Conservation (phyloP, 2,329 filamentous ascomycete species). For the Aspergillus floridensis region DNA sequence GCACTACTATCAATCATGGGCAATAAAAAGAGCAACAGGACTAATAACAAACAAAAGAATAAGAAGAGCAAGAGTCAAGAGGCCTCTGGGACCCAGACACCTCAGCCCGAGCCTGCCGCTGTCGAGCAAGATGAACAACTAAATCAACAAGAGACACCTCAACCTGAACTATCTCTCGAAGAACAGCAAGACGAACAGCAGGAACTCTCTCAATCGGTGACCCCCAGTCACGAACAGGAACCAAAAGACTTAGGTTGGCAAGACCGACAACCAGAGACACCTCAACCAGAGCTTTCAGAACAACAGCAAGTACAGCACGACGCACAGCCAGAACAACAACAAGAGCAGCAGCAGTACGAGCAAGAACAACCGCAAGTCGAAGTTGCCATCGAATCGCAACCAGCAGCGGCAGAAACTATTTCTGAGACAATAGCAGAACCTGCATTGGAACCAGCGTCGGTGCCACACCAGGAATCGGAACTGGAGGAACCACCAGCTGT, state of each 20-base stretch:
- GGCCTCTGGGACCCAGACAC: slow-evolving; percentile 25
- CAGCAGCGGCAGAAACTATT: slow-evolving; percentile 8
- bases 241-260: slow-evolving; percentile 3
- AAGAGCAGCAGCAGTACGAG: not conserved
- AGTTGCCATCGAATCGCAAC: slow-evolving; percentile 1
- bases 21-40: slow-evolving; percentile 33
- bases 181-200: slow-evolving; percentile 3
- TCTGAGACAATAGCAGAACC: slow-evolving; percentile 6
- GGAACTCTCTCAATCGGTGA: slow-evolving; percentile 9
- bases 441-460: slow-evolving; percentile 8
- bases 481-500: slow-evolving; percentile 20
- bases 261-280: slow-evolving; percentile 11
- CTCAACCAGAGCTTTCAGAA: slow-evolving; percentile 5
- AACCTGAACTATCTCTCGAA: slow-evolving; percentile 6
- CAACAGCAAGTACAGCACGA: slow-evolving; percentile 4
- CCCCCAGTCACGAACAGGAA: slow-evolving; percentile 2
- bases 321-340: slow-evolving; percentile 1
- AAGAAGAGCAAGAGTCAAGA: slow-evolving; percentile 36
- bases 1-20: slow-evolving; percentile 30
- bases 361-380: not conserved
- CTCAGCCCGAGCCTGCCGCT: slow-evolving; percentile 22
- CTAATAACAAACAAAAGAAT: slow-evolving; percentile 30
- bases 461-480: slow-evolving; percentile 14
- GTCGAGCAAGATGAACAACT: slow-evolving; percentile 22
- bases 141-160: slow-evolving; percentile 13